Evolutionary conservation across 257 asterid species (phyloP), one percentile per base, ranked within the genome.

Genomic region (Capsicum baccatum): DNA sequence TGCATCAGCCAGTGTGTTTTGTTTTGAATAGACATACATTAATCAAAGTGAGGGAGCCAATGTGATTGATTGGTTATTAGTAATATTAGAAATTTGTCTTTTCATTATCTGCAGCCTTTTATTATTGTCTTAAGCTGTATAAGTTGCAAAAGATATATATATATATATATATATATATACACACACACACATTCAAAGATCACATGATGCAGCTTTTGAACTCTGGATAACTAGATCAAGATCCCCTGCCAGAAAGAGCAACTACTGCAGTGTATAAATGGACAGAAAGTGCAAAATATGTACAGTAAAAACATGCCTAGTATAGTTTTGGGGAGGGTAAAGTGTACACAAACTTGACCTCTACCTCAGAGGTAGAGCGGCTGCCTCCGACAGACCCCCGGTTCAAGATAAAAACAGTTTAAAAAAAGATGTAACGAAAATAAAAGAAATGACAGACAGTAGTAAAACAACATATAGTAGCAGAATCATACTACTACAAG

Each of bases 201-300:
- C 59, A 48, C 80, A 48, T 73, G n/a, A 42, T 71, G 57, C 57
- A 44, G 6, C 56, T 39, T 69, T 69, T 39, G 55, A 39, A 68
- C 54, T 69, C 52, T 9, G 16, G 52, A 17, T 71, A 9, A 47
- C 17, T 71, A 15, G 79, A 71, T 47, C 59, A 73, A 73, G 80
- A 42, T 44, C 21, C 37, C 79, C 17, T 16, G 55, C 33, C 33
- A 70, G 35, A 17, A 70, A 0, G 16, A 17, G 57, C 59, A 44
- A 21, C 42, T 73, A n/a, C 80, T n/a, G 58, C n/a, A 47, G 58
- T n/a, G 58, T 71, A 71, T 47, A 47, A 71, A 35, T 71, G 57
- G 44, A 0, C 1, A 17, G 58, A 21, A 44, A 71, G 35, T 71
- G 47, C 79, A 0, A 71, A 44, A 39, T 39, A 39, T 39, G 44